Conservation (phyloP, 768 basidiomycete species). For the Calocybe cyanea region DNA sequence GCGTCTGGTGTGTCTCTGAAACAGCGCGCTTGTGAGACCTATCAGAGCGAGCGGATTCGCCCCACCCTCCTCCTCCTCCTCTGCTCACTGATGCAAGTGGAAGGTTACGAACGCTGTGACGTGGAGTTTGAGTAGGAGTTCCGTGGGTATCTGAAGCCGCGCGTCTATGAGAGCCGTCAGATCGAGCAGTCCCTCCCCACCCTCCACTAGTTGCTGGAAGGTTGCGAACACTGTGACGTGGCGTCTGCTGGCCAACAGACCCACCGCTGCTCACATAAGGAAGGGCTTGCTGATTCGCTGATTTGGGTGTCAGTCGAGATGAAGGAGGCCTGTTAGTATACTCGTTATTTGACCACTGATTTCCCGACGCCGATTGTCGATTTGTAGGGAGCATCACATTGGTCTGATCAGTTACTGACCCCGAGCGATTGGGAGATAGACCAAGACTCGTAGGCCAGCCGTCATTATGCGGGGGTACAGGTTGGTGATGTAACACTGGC, state of each 20-base stretch:
- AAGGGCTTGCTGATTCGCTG: not conserved
- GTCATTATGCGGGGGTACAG: not conserved
- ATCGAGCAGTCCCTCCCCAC: too few relatives aligned
- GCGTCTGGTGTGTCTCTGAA: constrained; percentile 6
- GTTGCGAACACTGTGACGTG: constrained; percentile 1
- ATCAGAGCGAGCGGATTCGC: not conserved
- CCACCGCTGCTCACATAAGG: not conserved
- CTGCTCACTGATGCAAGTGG: too few relatives aligned
- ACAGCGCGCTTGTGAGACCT: constrained; percentile 6
- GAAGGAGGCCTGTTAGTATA: not conserved
- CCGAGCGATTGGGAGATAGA: not conserved
- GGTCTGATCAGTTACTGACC: constrained; percentile 5
- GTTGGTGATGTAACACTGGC: not conserved
- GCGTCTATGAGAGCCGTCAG: too few relatives aligned
- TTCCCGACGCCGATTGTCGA: constrained; percentile 1
- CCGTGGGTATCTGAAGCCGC: too few relatives aligned
- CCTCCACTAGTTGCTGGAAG: not conserved
- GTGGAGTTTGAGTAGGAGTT: constrained; percentile 6
- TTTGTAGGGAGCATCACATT: not conserved
- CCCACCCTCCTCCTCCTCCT: not conserved
- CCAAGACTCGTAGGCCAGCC: not conserved
- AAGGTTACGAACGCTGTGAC: not conserved
- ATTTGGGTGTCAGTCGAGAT: constrained; percentile 1
- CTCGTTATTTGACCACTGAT: not conserved
- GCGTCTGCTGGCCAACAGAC: constrained; percentile 2